Conservation (phyloP, 805 yeast species). For the Middelhovenomyces tepae region DNA sequence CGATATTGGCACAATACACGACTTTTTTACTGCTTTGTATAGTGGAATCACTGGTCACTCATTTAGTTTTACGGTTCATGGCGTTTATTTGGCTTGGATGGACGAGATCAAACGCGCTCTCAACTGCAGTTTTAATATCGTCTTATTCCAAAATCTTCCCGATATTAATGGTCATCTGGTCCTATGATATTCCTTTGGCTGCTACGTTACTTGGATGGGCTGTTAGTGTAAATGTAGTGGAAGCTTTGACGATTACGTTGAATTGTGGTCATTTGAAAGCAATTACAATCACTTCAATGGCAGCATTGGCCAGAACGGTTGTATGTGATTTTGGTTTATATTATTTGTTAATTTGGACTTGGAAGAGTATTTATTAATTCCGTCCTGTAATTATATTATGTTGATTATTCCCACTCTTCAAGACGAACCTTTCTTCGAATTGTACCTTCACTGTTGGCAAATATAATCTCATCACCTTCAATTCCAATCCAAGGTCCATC, state of each 20-base stretch:
- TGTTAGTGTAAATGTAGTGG: slow-evolving; percentile 55
- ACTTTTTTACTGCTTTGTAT: slow-evolving; percentile 29
- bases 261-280: slow-evolving; percentile 29
- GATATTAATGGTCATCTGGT: slow-evolving; percentile 91
- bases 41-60: slow-evolving; percentile 27
- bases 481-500: slow-evolving; percentile 81
- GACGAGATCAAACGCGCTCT: slow-evolving; percentile 37
- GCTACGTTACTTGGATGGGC: slow-evolving; percentile 50
- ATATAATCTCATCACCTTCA: slow-evolving; percentile 46
- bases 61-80: slow-evolving; percentile 29
- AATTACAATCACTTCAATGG: slow-evolving; percentile 19
- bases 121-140: slow-evolving; percentile 65
- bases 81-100: slow-evolving; percentile 28
- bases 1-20: slow-evolving; percentile 30
- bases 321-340: background rate
- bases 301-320: slow-evolving; percentile 12
- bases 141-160: slow-evolving; percentile 80
- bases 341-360: too few species aligned
- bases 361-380: background rate
- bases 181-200: slow-evolving; percentile 74
- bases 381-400: too few species aligned
- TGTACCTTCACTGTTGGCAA: slow-evolving; percentile 38
- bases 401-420: slow-evolving; percentile 39
- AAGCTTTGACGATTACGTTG: slow-evolving; percentile 44
- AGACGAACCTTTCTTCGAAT: slow-evolving; percentile 29